Percentiles rank a stretch among this genome's conserved stretches.
Conservation (phyloP, 768 basidiomycete genomes). For the Boletus rubropictus region DNA sequence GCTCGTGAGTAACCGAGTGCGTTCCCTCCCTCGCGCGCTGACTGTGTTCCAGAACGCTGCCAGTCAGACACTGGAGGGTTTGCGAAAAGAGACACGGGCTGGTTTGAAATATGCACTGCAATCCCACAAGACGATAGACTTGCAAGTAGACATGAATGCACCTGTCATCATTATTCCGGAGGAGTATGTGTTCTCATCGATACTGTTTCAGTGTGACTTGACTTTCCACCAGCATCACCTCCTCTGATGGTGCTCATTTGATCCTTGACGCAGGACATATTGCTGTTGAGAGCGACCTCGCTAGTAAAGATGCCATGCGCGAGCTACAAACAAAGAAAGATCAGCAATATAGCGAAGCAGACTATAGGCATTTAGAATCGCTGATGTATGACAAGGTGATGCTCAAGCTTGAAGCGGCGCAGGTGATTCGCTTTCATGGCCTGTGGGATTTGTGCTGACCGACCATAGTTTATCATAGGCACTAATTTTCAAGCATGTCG, state of each 20-base stretch:
- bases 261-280: conserved; percentile 97
- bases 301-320: conserved; percentile 72
- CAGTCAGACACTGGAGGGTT: conserved; percentile 86
- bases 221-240: conserved; percentile 56
- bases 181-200: conserved; percentile 45
- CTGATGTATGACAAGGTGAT: conserved; percentile 93
- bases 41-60: conserved; percentile 63
- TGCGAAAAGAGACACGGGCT: conserved; percentile 89
- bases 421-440: conserved; percentile 45
- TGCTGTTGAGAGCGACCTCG: conserved; percentile 85
- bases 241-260: conserved; percentile 73
- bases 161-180: conserved; percentile 97
- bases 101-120: conserved; percentile 91
- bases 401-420: conserved; percentile 79
- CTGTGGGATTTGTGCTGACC: conserved; percentile 5
- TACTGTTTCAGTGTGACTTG: conserved; percentile 16
- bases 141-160: conserved; percentile 95
- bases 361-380: conserved; percentile 79
- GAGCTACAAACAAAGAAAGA: conserved; percentile 79
- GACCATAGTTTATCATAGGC: conserved; percentile 78
- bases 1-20: conserved; percentile 46
- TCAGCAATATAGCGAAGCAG: conserved; percentile 79
- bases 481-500: conserved; percentile 76
- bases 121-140: conserved; percentile 90
- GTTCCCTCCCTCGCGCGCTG: background rate